Conservation (phyloP, 2,329 filamentous ascomycete genomes). For the Paraconiothyrium sp. region DNA sequence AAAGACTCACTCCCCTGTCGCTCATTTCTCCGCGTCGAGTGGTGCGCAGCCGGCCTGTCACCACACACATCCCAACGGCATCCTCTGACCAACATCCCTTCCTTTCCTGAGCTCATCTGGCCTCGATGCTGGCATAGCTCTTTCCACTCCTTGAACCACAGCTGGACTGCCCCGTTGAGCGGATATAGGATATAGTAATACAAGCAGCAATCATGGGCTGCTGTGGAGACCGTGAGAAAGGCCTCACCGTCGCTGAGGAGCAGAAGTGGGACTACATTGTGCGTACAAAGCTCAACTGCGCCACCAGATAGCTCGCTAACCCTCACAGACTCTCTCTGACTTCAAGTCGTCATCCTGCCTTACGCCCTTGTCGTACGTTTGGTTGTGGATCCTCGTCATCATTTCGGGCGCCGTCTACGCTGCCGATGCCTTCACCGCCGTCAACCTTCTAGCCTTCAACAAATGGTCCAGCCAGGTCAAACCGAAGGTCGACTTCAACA, state of each 20-base stretch:
- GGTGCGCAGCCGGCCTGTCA: constrained; percentile 52
- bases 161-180: constrained; percentile 52
- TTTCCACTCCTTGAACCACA: constrained; percentile 46
- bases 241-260: constrained; percentile 52
- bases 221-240: constrained; percentile 51
- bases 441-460: constrained; percentile 89
- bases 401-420: constrained; percentile 85
- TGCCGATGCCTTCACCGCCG: constrained; percentile 91
- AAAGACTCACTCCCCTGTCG: constrained; percentile 34
- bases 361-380: constrained; percentile 80
- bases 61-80: constrained; percentile 30
- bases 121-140: constrained; percentile 39
- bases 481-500: constrained; percentile 77
- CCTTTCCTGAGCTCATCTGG: constrained; percentile 22
- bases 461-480: constrained; percentile 86
- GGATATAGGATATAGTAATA: constrained; percentile 44
- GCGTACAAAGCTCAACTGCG: constrained; percentile 48
- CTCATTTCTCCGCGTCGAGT: constrained; percentile 39
- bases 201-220: constrained; percentile 42
- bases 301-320: constrained; percentile 29
- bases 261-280: constrained; percentile 91
- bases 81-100: constrained; percentile 23
- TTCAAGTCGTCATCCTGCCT: constrained; percentile 86
- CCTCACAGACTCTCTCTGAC: constrained; percentile 64
- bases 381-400: constrained; percentile 81